These are phyloP conservation scores for Arthrobotrys iridis DNA, from an alignment of 2,329 filamentous ascomycete species.

Conservation along the genomic window DNA sequence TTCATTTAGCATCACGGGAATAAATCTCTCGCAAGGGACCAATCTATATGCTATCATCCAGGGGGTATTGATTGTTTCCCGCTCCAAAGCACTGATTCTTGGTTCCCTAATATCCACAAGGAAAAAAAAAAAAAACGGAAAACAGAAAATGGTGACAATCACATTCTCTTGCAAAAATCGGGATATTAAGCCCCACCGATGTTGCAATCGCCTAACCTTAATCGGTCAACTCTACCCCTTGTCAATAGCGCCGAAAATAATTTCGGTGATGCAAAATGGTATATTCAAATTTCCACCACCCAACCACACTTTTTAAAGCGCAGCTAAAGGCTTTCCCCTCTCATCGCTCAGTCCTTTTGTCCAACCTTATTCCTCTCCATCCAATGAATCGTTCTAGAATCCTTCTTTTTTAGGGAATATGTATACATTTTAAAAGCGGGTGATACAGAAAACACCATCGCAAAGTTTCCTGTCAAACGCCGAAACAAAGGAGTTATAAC, in stretches of 20 bases:
- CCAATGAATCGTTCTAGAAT: constrained; percentile 31
- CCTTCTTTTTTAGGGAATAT: constrained; percentile 18
- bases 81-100: too few species aligned
- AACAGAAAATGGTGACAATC: constrained; percentile 29
- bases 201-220: constrained; percentile 29
- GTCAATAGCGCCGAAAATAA: constrained; percentile 10
- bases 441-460: background rate
- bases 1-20: background rate
- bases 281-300: constrained; percentile 38
- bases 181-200: constrained; percentile 37
- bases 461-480: too few species aligned
- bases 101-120: background rate
- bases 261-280: background rate
- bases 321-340: background rate
- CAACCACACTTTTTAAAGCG: background rate
- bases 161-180: constrained; percentile 18
- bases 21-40: constrained; percentile 6
- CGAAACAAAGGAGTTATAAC: too few species aligned
- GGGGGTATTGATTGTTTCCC: background rate
- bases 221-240: constrained; percentile 3
- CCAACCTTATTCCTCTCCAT: background rate
- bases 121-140: too few species aligned
- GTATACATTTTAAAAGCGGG: background rate
- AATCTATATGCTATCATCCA: background rate
- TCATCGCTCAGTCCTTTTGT: background rate